phyloP scores from a whole-genome alignment of 1,284 basidiomycete genomes.

The Naganishia albida region DNA sequence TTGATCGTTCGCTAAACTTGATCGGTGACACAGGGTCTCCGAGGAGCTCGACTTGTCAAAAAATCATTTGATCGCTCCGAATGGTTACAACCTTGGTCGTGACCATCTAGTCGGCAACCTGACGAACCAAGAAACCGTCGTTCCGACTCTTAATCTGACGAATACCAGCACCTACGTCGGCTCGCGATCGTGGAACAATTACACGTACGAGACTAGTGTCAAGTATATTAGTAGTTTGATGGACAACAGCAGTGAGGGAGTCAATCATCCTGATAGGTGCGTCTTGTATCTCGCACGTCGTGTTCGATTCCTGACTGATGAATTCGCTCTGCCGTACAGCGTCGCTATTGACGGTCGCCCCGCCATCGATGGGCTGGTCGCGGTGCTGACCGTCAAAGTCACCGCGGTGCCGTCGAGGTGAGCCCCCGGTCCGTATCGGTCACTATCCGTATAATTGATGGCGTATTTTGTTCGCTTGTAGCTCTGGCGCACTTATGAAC shows the following conservation, averaged over 20 bases:
- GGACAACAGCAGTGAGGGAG: constrained; percentile 61
- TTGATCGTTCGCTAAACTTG: not conserved
- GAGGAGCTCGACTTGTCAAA: constrained; percentile 68
- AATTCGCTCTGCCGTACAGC: constrained; percentile 59
- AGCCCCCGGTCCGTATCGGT: constrained; percentile 1
- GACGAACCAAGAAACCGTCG: constrained; percentile 59
- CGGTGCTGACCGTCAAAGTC: constrained; percentile 74
- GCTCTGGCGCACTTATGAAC: constrained; percentile 17
- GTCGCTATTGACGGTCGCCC: constrained; percentile 64
- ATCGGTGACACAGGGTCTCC: constrained; percentile 54
- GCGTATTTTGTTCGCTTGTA: not conserved
- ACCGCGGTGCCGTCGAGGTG: constrained; percentile 46
- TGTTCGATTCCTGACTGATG: constrained; percentile 28
- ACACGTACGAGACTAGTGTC: constrained; percentile 70
- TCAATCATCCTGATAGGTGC: constrained; percentile 34
- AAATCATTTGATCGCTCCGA: constrained; percentile 62
- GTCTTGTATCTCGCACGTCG: not conserved
- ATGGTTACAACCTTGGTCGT: constrained; percentile 65
- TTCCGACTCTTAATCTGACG: constrained; percentile 62
- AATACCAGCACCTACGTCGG: constrained; percentile 57
- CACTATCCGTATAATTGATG: too few species aligned
- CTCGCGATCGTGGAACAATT: constrained; percentile 53
- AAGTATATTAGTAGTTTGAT: constrained; percentile 69
- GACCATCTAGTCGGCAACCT: constrained; percentile 82
- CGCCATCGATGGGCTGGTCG: constrained; percentile 82